phyloP scores from a whole-genome alignment of 345 rosid species.

The Citrus glauca region DNA sequence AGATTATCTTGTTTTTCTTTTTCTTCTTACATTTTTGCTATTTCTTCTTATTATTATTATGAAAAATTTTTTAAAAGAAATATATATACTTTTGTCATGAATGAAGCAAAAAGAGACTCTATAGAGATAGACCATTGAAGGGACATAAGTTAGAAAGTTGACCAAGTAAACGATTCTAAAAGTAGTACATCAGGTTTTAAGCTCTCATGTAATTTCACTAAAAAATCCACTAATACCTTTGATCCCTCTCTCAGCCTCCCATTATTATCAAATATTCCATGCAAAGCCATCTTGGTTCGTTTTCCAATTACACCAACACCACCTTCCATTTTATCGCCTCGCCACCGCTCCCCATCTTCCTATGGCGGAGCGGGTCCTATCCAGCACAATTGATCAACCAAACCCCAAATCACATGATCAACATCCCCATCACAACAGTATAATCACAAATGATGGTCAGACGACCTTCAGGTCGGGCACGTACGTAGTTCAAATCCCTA shows the following conservation, averaged over 20 bases:
- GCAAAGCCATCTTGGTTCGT: background rate
- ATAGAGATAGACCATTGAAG: background rate
- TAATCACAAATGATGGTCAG: background rate
- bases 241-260: background rate
- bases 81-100: too few relatives aligned
- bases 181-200: background rate
- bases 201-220: background rate
- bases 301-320: background rate
- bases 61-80: too few relatives aligned
- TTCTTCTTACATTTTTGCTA: too few relatives aligned
- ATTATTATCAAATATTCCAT: background rate
- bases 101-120: background rate
- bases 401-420: background rate
- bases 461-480: conserved; percentile 31
- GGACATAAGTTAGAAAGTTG: background rate
- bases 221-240: background rate
- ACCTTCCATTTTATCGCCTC: background rate
- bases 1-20: too few relatives aligned
- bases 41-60: too few relatives aligned
- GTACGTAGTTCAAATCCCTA: conserved; percentile 47
- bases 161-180: background rate
- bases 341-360: conserved; percentile 33
- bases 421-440: background rate
- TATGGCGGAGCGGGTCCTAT: conserved; percentile 44
- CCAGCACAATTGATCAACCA: background rate